Evolutionary conservation across 768 basidiomycete species (phyloP), one percentile per base, ranked within the genome.

Genomic region (Boletellus ananas): DNA sequence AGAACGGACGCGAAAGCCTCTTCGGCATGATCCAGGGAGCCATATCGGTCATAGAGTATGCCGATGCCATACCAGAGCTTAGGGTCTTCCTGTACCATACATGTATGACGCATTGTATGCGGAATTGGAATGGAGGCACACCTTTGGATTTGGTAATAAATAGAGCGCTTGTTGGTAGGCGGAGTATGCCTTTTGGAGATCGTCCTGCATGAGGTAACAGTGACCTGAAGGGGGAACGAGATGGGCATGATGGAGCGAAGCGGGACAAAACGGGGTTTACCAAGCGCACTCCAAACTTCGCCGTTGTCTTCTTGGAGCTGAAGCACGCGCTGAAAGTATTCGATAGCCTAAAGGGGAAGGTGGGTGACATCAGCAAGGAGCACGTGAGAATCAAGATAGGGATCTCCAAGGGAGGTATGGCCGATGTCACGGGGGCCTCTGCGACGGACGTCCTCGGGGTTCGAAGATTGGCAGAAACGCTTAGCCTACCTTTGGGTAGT

Each of bases 41-140:
- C 96, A 61, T 98, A 99, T 27, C 96, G 87, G 75, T 99, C 96
- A 62, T 99, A 98, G 31, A 98, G 83, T 50, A 98, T 98, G 31
- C 96, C 96, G 65, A 99, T 98, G 33, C 96, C 96, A 66, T 98
- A 99, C 96, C 96, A 99, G 9, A 99, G 77, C 65, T 98, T 97
- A 4, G 95, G 94, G 69, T 99, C 96, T 80, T 98, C 85, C 79
- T 84, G 60, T 27, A 51, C 27, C 40, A 47, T n/a, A 17, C 11
- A 45, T 44, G 42, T 31, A 50, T 57, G 41, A 55, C 21, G 43
- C 5, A 51, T 43, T 48, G 55, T 25, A 29, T 27, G 43, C 39
- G 20, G 13, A 0, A 45, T 25, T 5, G 20, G 46, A 25, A 47
- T 34, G 16, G n/a, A 20, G 50, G 61, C 68, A 25, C 59, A 89